Percentiles rank a stretch among this genome's conserved stretches.
Evolutionary conservation across 1,284 basidiomycete species (phyloP).

Genomic region (Schizopora paradoxa): DNA sequence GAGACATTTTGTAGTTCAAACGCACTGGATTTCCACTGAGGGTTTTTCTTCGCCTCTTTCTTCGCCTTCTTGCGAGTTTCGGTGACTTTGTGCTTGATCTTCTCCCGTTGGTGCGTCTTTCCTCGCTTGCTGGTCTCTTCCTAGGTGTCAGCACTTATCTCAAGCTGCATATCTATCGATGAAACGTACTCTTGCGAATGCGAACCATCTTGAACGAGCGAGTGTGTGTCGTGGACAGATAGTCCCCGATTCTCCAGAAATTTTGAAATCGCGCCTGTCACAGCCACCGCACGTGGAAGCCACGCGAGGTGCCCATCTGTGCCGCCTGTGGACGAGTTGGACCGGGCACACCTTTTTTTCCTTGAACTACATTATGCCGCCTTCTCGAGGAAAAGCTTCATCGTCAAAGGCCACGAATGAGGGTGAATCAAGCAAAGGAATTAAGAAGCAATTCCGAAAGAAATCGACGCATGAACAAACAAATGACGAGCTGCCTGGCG

Average conservation of each 20-base stretch:
- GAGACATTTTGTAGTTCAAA: constrained; percentile 21
- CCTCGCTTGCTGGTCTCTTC: constrained; percentile 83
- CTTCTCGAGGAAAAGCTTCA: too few species aligned
- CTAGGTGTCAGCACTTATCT: constrained; percentile 6
- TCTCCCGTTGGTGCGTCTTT: constrained; percentile 69
- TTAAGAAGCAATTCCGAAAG: too few species aligned
- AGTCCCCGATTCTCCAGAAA: not conserved
- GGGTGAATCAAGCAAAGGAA: too few species aligned
- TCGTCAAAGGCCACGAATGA: too few species aligned
- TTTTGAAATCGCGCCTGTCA: too few species aligned
- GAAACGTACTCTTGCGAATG: constrained; percentile 64
- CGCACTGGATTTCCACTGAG: constrained; percentile 90
- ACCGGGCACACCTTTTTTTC: too few species aligned
- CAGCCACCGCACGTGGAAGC: too few species aligned
- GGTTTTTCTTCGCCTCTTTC: constrained; percentile 78
- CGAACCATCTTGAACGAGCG: constrained; percentile 50
- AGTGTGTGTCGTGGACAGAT: not conserved
- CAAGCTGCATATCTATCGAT: not conserved
- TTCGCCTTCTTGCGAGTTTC: constrained; percentile 77
- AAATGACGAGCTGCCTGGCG: too few species aligned
- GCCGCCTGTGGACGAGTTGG: too few species aligned
- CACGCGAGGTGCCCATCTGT: too few species aligned
- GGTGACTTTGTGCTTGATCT: constrained; percentile 73
- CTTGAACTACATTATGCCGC: too few species aligned
- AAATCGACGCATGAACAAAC: too few species aligned